These are phyloP conservation scores for Afroboletus lepidellus DNA, from an alignment of 1,284 basidiomycete species.

Conservation along the genomic window DNA sequence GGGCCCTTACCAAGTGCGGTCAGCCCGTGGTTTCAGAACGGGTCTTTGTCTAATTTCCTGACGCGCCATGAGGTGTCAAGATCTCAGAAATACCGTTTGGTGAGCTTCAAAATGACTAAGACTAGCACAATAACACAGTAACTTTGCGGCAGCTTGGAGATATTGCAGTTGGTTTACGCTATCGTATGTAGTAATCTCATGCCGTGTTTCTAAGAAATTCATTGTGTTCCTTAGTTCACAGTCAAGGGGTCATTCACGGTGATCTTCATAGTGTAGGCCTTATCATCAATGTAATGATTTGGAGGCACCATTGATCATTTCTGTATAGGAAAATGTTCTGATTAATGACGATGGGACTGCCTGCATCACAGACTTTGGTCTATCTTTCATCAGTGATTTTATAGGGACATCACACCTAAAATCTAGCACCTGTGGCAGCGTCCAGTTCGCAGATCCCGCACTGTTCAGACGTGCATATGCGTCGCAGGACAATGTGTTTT, in stretches of 20 bases:
- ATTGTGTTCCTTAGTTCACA: slow-evolving; percentile 21
- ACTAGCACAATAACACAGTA: background rate
- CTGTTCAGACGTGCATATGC: slow-evolving; percentile 19
- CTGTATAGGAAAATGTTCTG: slow-evolving; percentile 30
- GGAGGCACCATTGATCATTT: background rate
- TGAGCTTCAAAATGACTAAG: slow-evolving; percentile 13
- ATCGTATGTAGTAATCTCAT: slow-evolving; percentile 23
- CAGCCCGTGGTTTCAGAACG: slow-evolving; percentile 31
- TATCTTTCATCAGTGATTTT: slow-evolving; percentile 36
- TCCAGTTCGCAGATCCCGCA: slow-evolving; percentile 39
- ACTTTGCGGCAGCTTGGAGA: slow-evolving; percentile 22
- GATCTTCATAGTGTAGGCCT: slow-evolving; percentile 29
- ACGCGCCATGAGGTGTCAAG: background rate
- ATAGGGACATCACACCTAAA: slow-evolving; percentile 34
- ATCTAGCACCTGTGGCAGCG: slow-evolving; percentile 31
- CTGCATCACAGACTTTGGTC: slow-evolving; percentile 37
- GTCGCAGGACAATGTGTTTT: background rate
- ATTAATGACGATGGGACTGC: slow-evolving; percentile 25
- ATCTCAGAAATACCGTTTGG: slow-evolving; percentile 14
- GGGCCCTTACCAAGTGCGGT: slow-evolving; percentile 23
- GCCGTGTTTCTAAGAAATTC: background rate
- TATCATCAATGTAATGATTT: background rate
- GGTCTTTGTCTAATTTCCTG: slow-evolving; percentile 27
- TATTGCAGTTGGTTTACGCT: slow-evolving; percentile 25
- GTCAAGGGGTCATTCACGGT: slow-evolving; percentile 21